Conservation (phyloP, 169 alveolate genomes). For the Eimeria sp. region DNA sequence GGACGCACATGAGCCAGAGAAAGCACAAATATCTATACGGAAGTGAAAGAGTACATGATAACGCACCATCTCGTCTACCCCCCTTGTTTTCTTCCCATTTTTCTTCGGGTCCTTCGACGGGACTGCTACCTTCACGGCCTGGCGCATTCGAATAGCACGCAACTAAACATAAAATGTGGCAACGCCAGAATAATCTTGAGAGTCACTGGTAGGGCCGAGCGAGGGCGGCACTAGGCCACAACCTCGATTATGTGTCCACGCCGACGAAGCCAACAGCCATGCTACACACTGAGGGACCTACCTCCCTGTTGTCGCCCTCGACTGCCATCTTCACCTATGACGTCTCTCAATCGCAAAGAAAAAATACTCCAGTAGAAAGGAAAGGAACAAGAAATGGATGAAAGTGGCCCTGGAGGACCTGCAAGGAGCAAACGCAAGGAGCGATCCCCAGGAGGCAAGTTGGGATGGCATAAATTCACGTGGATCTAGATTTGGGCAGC, state of each 20-base stretch:
- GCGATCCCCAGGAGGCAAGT: neutral
- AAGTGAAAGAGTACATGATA: neutral
- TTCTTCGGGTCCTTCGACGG: slow-evolving; percentile 69
- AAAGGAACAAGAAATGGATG: neutral
- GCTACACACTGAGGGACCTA: neutral
- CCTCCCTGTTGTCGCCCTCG: slow-evolving; percentile 54
- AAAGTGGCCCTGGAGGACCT: slow-evolving; percentile 18
- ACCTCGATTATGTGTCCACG: neutral
- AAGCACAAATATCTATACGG: neutral
- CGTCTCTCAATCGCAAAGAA: slow-evolving; percentile 15
- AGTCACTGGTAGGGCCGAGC: too few relatives aligned
- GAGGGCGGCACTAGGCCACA: neutral
- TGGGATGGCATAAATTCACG: neutral
- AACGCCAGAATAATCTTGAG: neutral
- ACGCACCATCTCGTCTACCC: slow-evolving; percentile 63
- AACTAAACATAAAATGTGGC: neutral
- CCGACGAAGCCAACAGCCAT: neutral
- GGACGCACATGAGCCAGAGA: neutral
- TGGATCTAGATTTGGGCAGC: neutral
- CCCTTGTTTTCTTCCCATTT: slow-evolving; percentile 24
- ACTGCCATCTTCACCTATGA: slow-evolving; percentile 40
- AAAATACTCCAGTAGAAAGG: neutral
- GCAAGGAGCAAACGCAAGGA: neutral
- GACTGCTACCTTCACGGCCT: slow-evolving; percentile 68
- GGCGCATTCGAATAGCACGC: neutral